Evolutionary conservation across 495 filamentous ascomycete genomes (phyloP), one percentile per base, ranked within the genome.

Genomic region (Trichoderma gamsii): DNA sequence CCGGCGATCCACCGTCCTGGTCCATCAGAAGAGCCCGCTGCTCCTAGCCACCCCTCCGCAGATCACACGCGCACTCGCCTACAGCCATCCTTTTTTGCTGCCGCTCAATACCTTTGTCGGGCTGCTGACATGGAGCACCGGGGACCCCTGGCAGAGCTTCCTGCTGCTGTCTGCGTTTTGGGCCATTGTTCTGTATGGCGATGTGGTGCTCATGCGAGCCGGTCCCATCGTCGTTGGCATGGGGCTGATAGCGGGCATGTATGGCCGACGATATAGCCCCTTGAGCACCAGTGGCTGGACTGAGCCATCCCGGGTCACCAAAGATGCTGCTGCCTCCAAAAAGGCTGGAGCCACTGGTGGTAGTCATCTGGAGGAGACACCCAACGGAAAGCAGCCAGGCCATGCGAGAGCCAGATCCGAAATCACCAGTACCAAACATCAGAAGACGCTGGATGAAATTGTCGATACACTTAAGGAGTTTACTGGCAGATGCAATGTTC

Each of bases 71-170:
- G 92, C 93, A 0, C 83, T 99, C 65, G 93, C 92, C 68, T 96
- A 97, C 74, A 96, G 92, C 27, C 92, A 97, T 77, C 92, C 94
- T 1, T 98, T 97, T 74, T 80, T 99, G 18, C 79, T 94, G 38
- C 92, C 92, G 23, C 81, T 96, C 51, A 97, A 97, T 72, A 90
- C 88, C 71, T 71, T 95, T 13, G 87, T 85, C 18, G 94, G 93
- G 0, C 80, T 99, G 64, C 71, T 98, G 51, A 96, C 90, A 78
- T 99, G 95, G 95, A 95, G 92, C 21, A 93, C 89, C 12, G 89
- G 85, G 38, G 95, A 99, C 72, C 88, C 93, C 2, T 98, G 93
- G 93, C 92, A 97, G 79, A 96, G 92, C 81, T 99, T 99, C 77
- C 80, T 99, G 63, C 75, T 98, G 38, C 82, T 99, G 15, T 86